These are phyloP conservation scores for Candida corydali DNA, from an alignment of 805 yeast species.

Conservation along the genomic window DNA sequence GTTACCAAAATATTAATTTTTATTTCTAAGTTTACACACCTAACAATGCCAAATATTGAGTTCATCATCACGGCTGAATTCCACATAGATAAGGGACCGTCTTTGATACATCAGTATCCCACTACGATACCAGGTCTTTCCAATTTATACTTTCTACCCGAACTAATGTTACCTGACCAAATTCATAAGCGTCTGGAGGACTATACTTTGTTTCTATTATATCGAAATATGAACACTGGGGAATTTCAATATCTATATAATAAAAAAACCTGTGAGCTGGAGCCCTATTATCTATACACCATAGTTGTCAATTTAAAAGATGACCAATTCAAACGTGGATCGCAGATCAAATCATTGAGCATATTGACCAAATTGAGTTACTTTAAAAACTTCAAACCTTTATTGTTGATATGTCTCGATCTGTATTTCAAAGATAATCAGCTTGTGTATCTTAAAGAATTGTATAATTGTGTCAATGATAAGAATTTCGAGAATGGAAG, in stretches of 20 bases:
- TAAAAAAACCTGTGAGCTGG: conserved; percentile 27
- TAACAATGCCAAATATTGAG: conserved; percentile 36
- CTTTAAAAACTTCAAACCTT: conserved; percentile 56
- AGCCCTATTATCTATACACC: conserved; percentile 52
- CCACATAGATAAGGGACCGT: conserved; percentile 72
- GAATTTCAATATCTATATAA: conserved; percentile 36
- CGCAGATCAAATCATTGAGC: conserved; percentile 54
- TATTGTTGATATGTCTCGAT: conserved; percentile 51
- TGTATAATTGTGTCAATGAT: conserved; percentile 29
- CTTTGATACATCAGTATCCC: conserved; percentile 49
- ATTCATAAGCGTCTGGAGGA: conserved; percentile 56
- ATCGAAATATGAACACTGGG: conserved; percentile 35
- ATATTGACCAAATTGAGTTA: conserved; percentile 51
- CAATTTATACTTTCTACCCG: conserved; percentile 42
- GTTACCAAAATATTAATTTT: too few relatives aligned
- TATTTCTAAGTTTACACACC: too few relatives aligned
- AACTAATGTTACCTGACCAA: conserved; percentile 60
- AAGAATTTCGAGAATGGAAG: conserved; percentile 21
- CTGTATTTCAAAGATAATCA: conserved; percentile 31
- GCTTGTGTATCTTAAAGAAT: conserved; percentile 18
- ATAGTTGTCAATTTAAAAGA: conserved; percentile 47
- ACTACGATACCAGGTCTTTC: conserved; percentile 27
- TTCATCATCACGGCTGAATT: conserved; percentile 72
- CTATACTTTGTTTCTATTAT: conserved; percentile 53
- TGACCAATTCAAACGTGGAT: conserved; percentile 50